These are phyloP conservation scores for Clavariopsis aquatica DNA, from an alignment of 495 filamentous ascomycete species.

Conservation along the genomic window DNA sequence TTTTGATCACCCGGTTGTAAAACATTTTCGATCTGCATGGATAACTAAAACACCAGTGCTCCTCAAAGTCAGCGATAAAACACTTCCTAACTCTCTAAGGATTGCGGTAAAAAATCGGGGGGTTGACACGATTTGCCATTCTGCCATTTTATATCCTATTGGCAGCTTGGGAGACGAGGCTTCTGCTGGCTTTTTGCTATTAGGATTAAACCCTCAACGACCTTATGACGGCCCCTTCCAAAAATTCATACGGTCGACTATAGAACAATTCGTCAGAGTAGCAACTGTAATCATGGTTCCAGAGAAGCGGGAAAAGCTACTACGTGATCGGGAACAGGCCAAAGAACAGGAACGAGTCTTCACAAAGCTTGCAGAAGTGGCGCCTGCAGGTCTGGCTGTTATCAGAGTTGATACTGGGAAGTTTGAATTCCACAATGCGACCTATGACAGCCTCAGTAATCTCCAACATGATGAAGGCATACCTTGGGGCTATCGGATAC, in stretches of 20 bases:
- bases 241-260: conserved; percentile 5
- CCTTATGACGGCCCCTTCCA: conserved; percentile 22
- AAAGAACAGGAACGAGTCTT: conserved; percentile 17
- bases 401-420: neutral
- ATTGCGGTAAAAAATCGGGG: conserved; percentile 10
- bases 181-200: conserved; percentile 16
- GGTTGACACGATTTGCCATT: neutral
- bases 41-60: conserved; percentile 12
- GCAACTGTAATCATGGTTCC: conserved; percentile 9
- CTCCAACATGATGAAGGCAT: neutral
- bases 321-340: conserved; percentile 1
- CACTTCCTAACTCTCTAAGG: conserved; percentile 5
- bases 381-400: conserved; percentile 12
- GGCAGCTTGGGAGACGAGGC: conserved; percentile 6
- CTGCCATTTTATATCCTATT: conserved; percentile 27
- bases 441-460: neutral
- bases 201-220: conserved; percentile 25
- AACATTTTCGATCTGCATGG: conserved; percentile 15
- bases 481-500: neutral
- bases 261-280: conserved; percentile 15
- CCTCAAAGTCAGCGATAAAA: conserved; percentile 3
- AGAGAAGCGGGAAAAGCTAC: conserved; percentile 6
- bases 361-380: conserved; percentile 13
- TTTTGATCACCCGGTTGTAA: conserved; percentile 2
- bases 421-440: neutral